Conservation (phyloP, 768 basidiomycete genomes). For the Galerina sulciceps region DNA sequence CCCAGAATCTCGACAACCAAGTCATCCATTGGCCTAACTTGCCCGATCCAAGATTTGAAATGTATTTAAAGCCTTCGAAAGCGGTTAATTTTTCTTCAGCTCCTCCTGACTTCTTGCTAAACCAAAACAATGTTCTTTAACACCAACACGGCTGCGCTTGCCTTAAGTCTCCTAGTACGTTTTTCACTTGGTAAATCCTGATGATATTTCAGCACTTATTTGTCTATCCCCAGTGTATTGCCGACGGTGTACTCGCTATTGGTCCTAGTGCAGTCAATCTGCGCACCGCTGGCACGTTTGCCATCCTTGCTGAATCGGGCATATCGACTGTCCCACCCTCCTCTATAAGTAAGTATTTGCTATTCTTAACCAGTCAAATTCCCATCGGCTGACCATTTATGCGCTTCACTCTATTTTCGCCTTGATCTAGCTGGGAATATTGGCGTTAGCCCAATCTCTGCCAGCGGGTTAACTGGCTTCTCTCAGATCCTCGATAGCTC, state of each 20-base stretch:
- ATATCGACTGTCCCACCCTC: constrained; percentile 20
- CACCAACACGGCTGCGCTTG: neutral
- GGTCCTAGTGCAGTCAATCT: constrained; percentile 13
- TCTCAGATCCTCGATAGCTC: constrained; percentile 16
- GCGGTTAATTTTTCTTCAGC: neutral
- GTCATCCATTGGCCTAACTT: no score
- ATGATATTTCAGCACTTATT: neutral
- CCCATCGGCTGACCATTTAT: no score
- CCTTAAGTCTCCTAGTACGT: neutral
- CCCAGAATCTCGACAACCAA: no score
- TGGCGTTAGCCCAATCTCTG: constrained; percentile 24
- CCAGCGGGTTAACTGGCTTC: constrained; percentile 25
- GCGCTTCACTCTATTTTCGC: no score
- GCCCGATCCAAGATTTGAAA: neutral
- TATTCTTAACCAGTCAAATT: neutral
- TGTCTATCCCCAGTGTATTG: constrained; percentile 3
- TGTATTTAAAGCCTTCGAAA: neutral
- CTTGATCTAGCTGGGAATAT: constrained; percentile 16
- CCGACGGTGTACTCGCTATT: constrained; percentile 1
- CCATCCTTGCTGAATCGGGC: constrained; percentile 16
- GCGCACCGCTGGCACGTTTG: constrained; percentile 12
- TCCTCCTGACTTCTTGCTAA: neutral
- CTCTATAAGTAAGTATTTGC: constrained; percentile 3
- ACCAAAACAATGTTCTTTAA: neutral
- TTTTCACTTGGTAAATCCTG: no score